Percentiles rank a stretch among this genome's conserved stretches.
These are phyloP conservation scores for Hypoxylon sp. DNA, from an alignment of 2,329 filamentous ascomycete genomes.

Conservation along the genomic window DNA sequence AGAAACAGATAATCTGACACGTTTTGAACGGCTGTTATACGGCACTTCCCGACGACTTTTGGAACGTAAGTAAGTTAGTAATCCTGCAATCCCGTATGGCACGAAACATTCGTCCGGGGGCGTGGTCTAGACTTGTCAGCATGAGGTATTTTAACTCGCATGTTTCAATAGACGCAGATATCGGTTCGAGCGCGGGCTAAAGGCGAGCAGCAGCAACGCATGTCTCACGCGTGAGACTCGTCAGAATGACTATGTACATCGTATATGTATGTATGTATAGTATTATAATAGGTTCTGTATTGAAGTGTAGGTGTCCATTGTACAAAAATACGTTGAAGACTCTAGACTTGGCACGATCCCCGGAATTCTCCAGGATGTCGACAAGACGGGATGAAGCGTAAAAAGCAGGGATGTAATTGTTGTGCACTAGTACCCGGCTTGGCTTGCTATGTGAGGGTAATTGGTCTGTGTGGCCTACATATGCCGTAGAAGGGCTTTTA, in stretches of 20 bases:
- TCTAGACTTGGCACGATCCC: slow-evolving; percentile 26
- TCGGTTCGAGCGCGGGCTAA: slow-evolving; percentile 10
- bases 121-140: slow-evolving; percentile 32
- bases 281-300: background rate
- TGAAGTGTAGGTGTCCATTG: background rate
- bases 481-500: slow-evolving; percentile 22
- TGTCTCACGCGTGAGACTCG: slow-evolving; percentile 31
- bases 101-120: slow-evolving; percentile 12
- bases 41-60: slow-evolving; percentile 32
- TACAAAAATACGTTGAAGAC: slow-evolving; percentile 19
- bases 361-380: slow-evolving; percentile 34
- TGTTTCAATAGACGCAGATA: slow-evolving; percentile 34
- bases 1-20: slow-evolving; percentile 17
- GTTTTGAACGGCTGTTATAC: slow-evolving; percentile 15
- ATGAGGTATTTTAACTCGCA: slow-evolving; percentile 43
- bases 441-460: slow-evolving; percentile 35
- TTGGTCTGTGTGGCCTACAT: slow-evolving; percentile 25
- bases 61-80: slow-evolving; percentile 12
- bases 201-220: slow-evolving; percentile 25
- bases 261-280: background rate
- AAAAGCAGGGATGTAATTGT: slow-evolving; percentile 30
- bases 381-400: slow-evolving; percentile 42
- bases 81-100: slow-evolving; percentile 15
- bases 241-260: slow-evolving; percentile 16
- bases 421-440: slow-evolving; percentile 47